Percentiles rank a stretch among this genome's conserved stretches.
phyloP scores from a whole-genome alignment of 805 yeast genomes.

The Gaillardinia entomophila region DNA sequence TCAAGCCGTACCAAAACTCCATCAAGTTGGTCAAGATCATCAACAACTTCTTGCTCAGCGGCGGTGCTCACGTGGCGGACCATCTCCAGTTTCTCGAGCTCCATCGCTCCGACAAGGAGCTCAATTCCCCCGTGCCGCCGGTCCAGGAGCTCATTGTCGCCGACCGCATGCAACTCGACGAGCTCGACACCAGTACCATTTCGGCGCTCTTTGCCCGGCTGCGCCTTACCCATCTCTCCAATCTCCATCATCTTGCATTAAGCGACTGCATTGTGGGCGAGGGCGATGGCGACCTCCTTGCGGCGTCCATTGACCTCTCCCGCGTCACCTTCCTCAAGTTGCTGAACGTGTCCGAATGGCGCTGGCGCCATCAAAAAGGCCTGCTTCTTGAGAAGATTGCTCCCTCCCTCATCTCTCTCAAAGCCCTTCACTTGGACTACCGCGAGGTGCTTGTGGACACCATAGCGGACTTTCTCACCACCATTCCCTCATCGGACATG shows the following conservation, averaged over 20 bases:
- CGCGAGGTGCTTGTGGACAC: slow-evolving; percentile 38
- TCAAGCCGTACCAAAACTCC: slow-evolving; percentile 29
- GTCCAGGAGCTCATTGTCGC: slow-evolving; percentile 9
- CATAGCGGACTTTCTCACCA: slow-evolving; percentile 27
- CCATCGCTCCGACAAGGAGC: slow-evolving; percentile 13
- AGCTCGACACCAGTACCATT: slow-evolving; percentile 7
- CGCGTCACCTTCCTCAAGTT: slow-evolving; percentile 23
- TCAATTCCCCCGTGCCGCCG: slow-evolving; percentile 8
- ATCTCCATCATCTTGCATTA: neutral
- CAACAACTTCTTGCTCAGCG: slow-evolving; percentile 9
- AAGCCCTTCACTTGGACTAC: slow-evolving; percentile 31
- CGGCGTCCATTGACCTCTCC: slow-evolving; percentile 11
- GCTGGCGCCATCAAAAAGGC: slow-evolving; percentile 6
- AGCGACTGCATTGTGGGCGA: neutral
- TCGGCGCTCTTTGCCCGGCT: slow-evolving; percentile 3
- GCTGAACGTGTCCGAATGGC: slow-evolving; percentile 31
- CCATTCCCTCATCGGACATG: slow-evolving; percentile 13
- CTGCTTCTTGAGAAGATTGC: slow-evolving; percentile 20
- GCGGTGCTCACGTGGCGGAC: slow-evolving; percentile 5
- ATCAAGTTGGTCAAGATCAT: slow-evolving; percentile 16
- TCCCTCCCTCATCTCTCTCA: slow-evolving; percentile 17
- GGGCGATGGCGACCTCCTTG: slow-evolving; percentile 15
- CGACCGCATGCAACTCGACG: slow-evolving; percentile 2
- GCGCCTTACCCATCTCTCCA: neutral
- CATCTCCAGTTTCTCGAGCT: slow-evolving; percentile 13